Base-by-base conservation (phyloP, 371 early-diverging fungal species). In the Mortierella sp. region DNA sequence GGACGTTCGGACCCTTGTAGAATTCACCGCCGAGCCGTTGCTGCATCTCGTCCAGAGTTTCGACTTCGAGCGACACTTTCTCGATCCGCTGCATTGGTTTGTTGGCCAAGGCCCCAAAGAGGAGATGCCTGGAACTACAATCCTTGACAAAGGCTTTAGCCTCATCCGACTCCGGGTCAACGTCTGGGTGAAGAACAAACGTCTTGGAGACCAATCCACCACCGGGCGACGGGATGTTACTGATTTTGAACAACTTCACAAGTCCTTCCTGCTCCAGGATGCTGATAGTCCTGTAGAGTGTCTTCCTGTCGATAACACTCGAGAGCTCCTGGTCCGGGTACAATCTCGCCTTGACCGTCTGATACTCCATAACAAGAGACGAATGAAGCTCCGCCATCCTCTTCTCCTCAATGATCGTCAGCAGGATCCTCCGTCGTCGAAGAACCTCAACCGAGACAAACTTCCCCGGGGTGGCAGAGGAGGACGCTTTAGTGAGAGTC, bases 291-390 rank as follows among this genome's bases (percentile, higher is more conserved):
- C 82, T 71, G 72, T 58, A 77, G 27, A 86, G 77, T 2, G 87
- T 86, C 49, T 75, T 82, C 29, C 87, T 76, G 74, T 86, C 87
- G 16, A 82, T 82, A 35, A 82, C 79, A 46, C 72, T 75, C n/a
- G 55, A 72, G 41, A 77, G 75, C 0, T 76, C 70, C 38, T 82
- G 56, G 18, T 54, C 71, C 0, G 87, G 87, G 38, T 48, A 82
- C 5, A 82, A 46, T 8, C 51, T 54, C 14, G 35, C 29, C 56
- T 82, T 82, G 27, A 82, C 77, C 27, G 56, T 63, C 27, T 86
- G 87, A 43, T 82, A 86, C 54, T 81, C 83, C 4, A 41, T 18
- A 14, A 83, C 76, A 24, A 88, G 73, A 10, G 80, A 68, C 5
- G 74, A 54, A 12, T 87, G 83, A 18, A 81, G 21, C 43, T 88